These are phyloP conservation scores for Nannochloropsis granulata DNA, from an alignment of 108 stramenopile genomes.

Conservation along the genomic window DNA sequence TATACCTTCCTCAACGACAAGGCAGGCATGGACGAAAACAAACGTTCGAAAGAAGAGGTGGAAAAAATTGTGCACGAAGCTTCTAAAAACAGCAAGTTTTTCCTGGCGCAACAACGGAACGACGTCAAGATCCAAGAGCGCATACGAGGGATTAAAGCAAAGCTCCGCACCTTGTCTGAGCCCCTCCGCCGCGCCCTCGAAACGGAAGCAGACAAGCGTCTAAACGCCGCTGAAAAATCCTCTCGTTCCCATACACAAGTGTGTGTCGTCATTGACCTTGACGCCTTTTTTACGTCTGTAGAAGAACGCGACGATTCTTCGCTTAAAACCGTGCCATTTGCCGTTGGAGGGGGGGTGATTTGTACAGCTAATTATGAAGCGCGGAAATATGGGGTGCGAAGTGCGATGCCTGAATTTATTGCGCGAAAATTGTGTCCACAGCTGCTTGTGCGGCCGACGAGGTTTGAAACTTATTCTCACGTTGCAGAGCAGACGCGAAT, in stretches of 20 bases:
- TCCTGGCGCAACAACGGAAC: neutral
- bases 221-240: neutral
- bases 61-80: neutral
- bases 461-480: slow-evolving; percentile 51
- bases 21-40: neutral
- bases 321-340: slow-evolving; percentile 63
- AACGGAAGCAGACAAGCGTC: neutral
- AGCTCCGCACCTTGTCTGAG: neutral
- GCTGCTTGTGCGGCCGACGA: slow-evolving; percentile 49
- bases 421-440: slow-evolving; percentile 51
- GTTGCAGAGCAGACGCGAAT: slow-evolving; percentile 52
- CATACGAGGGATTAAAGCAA: neutral
- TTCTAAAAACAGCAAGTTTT: neutral
- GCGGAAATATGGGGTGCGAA: slow-evolving; percentile 72
- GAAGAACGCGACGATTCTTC: slow-evolving; percentile 60
- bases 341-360: slow-evolving; percentile 81
- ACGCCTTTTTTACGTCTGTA: slow-evolving; percentile 77
- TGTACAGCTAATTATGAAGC: slow-evolving; percentile 82
- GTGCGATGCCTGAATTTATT: slow-evolving; percentile 95
- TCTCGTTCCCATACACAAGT: neutral
- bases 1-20: neutral
- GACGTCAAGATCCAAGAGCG: neutral
- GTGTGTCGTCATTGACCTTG: slow-evolving; percentile 77
- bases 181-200: neutral
- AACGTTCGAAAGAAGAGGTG: neutral